phyloP scores from a whole-genome alignment of 495 filamentous ascomycete genomes.

The Trichoderma parareesei region DNA sequence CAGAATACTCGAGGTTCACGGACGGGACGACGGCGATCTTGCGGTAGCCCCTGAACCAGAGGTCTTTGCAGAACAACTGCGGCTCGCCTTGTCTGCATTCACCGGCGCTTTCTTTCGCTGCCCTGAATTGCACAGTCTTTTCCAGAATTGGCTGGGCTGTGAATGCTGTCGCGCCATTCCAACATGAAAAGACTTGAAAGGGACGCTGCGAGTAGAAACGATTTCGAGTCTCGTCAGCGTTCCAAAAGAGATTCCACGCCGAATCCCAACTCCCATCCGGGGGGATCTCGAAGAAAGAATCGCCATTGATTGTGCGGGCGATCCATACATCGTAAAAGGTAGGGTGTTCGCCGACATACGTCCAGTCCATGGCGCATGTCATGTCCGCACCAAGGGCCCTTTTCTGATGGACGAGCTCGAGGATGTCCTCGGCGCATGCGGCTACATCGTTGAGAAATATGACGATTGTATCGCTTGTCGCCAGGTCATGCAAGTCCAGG shows the following conservation, averaged over 20 bases:
- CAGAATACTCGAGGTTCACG: conserved; percentile 40
- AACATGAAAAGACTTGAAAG: conserved; percentile 49
- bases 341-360: conserved; percentile 26
- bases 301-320: conserved; percentile 38
- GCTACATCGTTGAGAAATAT: conserved; percentile 45
- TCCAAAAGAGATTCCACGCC: conserved; percentile 40
- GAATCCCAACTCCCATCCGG: conserved; percentile 33
- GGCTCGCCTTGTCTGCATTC: conserved; percentile 44
- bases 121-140: conserved; percentile 27
- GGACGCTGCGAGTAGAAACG: conserved; percentile 25
- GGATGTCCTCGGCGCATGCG: conserved; percentile 43
- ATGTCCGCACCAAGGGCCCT: conserved; percentile 37
- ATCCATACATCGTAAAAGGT: conserved; percentile 48
- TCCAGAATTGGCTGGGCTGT: conserved; percentile 24
- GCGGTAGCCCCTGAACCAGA: conserved; percentile 37
- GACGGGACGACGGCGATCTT: conserved; percentile 43
- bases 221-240: conserved; percentile 22
- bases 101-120: conserved; percentile 15
- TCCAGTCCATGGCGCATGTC: conserved; percentile 49
- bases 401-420: conserved; percentile 43
- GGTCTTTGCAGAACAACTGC: conserved; percentile 40
- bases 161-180: conserved; percentile 39
- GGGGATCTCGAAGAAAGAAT: conserved; percentile 43
- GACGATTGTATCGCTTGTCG: conserved; percentile 29
- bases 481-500: conserved; percentile 14